phyloP scores from a whole-genome alignment of 768 basidiomycete species.

The Podaxis sp. region DNA sequence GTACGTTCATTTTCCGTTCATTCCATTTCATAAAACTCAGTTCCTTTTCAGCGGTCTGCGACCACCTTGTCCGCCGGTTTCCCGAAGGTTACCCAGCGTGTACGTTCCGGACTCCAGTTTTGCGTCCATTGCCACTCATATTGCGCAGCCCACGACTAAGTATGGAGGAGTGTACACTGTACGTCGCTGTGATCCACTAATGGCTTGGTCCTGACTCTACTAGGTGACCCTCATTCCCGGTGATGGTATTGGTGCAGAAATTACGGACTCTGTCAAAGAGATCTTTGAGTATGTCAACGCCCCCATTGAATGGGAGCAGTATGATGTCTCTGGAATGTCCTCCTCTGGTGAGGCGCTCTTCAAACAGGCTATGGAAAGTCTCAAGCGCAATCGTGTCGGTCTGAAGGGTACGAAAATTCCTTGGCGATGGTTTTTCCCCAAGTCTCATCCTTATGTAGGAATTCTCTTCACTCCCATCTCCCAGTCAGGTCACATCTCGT shows the following conservation, averaged over 20 bases:
- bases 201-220: constrained; percentile 19
- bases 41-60: constrained; percentile 50
- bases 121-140: constrained; percentile 7
- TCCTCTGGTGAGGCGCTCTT: constrained; percentile 92
- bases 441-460: constrained; percentile 43
- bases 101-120: constrained; percentile 27
- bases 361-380: constrained; percentile 95
- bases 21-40: constrained; percentile 3
- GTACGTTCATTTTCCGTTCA: constrained; percentile 31
- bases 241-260: constrained; percentile 96
- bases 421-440: not conserved
- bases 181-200: constrained; percentile 21
- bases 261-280: constrained; percentile 98
- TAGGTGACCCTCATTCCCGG: constrained; percentile 97
- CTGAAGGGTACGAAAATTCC: constrained; percentile 72
- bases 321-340: constrained; percentile 95
- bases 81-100: constrained; percentile 69
- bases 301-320: constrained; percentile 99
- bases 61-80: constrained; percentile 78
- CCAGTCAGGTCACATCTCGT: constrained; percentile 93
- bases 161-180: constrained; percentile 93
- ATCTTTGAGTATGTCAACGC: constrained; percentile 97
- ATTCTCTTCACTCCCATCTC: constrained; percentile 99
- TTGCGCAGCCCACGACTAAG: constrained; percentile 71
- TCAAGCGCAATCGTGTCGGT: constrained; percentile 96